Evolutionary conservation across 177 flowering plant species (phyloP).

Genomic region (Vitis hybrid): DNA sequence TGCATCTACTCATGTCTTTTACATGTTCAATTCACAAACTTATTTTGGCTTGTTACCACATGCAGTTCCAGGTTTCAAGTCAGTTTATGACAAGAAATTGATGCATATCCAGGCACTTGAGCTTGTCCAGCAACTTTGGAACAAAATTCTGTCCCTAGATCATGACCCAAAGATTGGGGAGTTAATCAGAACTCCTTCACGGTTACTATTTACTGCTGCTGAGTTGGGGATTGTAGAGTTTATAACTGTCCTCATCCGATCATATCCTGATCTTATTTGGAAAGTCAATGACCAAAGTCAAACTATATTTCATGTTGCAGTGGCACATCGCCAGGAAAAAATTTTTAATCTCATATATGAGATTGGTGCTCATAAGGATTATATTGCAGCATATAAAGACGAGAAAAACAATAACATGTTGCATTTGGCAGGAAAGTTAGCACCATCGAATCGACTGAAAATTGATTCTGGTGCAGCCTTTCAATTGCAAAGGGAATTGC

Average conservation of each 20-base stretch:
- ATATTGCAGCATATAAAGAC: constrained; percentile 7
- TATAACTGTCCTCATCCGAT: constrained; percentile 6
- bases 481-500: constrained; percentile 32
- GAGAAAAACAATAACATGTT: constrained; percentile 17
- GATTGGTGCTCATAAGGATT: constrained; percentile 21
- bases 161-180: constrained; percentile 9
- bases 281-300: constrained; percentile 12
- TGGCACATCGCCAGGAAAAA: constrained; percentile 20
- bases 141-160: constrained; percentile 9
- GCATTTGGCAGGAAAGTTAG: constrained; percentile 30
- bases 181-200: constrained; percentile 6
- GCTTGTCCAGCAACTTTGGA: constrained; percentile 18
- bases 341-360: constrained; percentile 20
- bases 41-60: background rate
- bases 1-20: background rate
- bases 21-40: background rate
- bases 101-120: constrained; percentile 12
- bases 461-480: constrained; percentile 30
- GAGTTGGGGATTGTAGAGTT: constrained; percentile 19
- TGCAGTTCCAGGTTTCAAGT: constrained; percentile 9
- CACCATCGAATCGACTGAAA: constrained; percentile 21
- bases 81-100: constrained; percentile 4
- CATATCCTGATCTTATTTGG: constrained; percentile 23
- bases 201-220: constrained; percentile 15
- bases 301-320: constrained; percentile 25